Percentiles rank a stretch among this genome's conserved stretches.
Evolutionary conservation across 73 alveolate genomes (phyloP).

Genomic region (Tetrahymena thermophila): DNA sequence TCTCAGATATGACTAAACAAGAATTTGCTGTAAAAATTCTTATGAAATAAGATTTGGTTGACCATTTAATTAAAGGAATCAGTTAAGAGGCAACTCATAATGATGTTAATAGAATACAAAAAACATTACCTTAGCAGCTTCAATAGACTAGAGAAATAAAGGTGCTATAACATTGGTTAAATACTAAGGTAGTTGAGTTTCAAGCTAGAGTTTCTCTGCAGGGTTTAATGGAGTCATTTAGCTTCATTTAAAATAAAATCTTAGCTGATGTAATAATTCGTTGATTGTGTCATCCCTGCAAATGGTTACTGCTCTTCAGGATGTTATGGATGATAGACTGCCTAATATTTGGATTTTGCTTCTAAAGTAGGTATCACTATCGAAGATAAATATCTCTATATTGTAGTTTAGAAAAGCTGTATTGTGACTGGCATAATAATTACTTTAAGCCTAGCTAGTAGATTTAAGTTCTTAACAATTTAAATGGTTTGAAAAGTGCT

Average conservation of each 20-base stretch:
- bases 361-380: too few species aligned
- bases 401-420: conserved; percentile 11
- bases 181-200: conserved; percentile 68
- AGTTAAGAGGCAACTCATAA: too few species aligned
- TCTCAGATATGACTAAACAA: conserved; percentile 35
- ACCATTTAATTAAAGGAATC: not conserved
- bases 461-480: not conserved
- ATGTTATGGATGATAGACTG: conserved; percentile 35
- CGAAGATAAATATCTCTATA: conserved; percentile 23
- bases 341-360: conserved; percentile 17
- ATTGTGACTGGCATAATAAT: not conserved
- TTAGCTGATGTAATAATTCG: conserved; percentile 36
- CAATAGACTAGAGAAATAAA: conserved; percentile 50
- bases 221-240: conserved; percentile 69
- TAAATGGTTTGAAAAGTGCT: not conserved
- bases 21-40: not conserved
- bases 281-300: conserved; percentile 58
- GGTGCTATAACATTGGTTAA: conserved; percentile 53
- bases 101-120: too few species aligned
- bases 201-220: conserved; percentile 82
- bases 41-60: not conserved
- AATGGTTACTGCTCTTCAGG: conserved; percentile 33
- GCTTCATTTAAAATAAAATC: conserved; percentile 10
- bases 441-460: not conserved
- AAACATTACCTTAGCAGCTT: not conserved